Conservation (phyloP, 2,329 filamentous ascomycete species). For the Conoideocrella luteorostrata region DNA sequence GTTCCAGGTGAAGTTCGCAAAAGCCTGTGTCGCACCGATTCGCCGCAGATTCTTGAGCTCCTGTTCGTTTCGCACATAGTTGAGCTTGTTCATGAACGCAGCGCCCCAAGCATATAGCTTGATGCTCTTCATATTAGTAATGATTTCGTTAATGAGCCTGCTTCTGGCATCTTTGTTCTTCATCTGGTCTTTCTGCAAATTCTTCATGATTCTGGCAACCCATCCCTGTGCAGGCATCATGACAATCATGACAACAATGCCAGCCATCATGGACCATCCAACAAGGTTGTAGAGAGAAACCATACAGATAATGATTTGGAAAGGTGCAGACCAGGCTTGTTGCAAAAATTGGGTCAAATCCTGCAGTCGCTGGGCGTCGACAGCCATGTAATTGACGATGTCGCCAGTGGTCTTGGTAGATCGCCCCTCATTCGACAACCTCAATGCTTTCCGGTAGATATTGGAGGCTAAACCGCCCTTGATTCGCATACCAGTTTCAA, state of each 20-base stretch:
- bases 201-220: constrained; percentile 90
- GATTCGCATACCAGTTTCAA: constrained; percentile 94
- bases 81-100: constrained; percentile 96
- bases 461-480: constrained; percentile 84
- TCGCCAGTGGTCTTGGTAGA: constrained; percentile 88
- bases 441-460: constrained; percentile 88
- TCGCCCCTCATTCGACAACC: constrained; percentile 87
- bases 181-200: constrained; percentile 92
- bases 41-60: constrained; percentile 93
- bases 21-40: constrained; percentile 87
- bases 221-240: constrained; percentile 96
- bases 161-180: constrained; percentile 97
- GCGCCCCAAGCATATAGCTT: constrained; percentile 97
- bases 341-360: constrained; percentile 94
- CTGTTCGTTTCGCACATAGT: constrained; percentile 89
- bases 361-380: constrained; percentile 90
- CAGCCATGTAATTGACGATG: constrained; percentile 99
- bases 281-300: constrained; percentile 91
- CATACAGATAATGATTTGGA: constrained; percentile 96
- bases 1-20: constrained; percentile 97
- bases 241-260: constrained; percentile 88
- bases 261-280: constrained; percentile 90
- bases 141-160: constrained; percentile 89
- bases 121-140: constrained; percentile 99
- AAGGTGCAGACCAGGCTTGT: constrained; percentile 92